phyloP scores from a whole-genome alignment of 2,329 filamentous ascomycete species.

The Clarireedia sp. region DNA sequence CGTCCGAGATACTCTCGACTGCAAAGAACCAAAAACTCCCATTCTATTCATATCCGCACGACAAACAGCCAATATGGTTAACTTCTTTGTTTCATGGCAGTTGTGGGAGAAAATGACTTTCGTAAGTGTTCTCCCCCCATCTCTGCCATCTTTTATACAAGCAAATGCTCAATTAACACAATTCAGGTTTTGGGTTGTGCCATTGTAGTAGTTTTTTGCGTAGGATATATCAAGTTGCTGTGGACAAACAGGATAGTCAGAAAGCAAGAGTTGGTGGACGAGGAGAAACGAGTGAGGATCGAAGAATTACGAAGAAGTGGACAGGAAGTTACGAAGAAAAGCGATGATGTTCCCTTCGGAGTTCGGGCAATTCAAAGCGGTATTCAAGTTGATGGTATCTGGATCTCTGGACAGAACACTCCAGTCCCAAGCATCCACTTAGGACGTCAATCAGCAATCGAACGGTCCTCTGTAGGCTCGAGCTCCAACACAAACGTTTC shows the following conservation, averaged over 20 bases:
- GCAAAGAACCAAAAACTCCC: neutral
- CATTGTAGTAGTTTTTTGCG: constrained; percentile 61
- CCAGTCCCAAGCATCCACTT: constrained; percentile 20
- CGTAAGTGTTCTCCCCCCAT: constrained; percentile 46
- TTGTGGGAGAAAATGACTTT: constrained; percentile 89
- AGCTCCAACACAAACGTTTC: constrained; percentile 3
- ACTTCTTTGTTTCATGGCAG: constrained; percentile 63
- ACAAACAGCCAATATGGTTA: constrained; percentile 17
- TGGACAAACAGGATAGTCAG: constrained; percentile 47
- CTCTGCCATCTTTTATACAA: neutral
- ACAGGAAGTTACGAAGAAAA: constrained; percentile 28
- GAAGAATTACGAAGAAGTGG: constrained; percentile 48
- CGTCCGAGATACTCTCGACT: neutral
- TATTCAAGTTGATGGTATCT: constrained; percentile 77
- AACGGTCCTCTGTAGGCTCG: neutral
- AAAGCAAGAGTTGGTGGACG: constrained; percentile 56
- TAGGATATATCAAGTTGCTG: constrained; percentile 62
- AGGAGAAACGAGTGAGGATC: constrained; percentile 51
- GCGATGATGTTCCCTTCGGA: constrained; percentile 71
- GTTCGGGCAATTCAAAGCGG: constrained; percentile 78
- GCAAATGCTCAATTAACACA: constrained; percentile 2
- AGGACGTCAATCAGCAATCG: constrained; percentile 11
- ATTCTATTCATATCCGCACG: neutral
- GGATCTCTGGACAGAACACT: constrained; percentile 41
- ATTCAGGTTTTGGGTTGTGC: constrained; percentile 61